Percentiles rank a stretch among this genome's conserved stretches.
Evolutionary conservation across 2,329 filamentous ascomycete genomes (phyloP).

Genomic region (Ceratocystiopsis brevicomis): DNA sequence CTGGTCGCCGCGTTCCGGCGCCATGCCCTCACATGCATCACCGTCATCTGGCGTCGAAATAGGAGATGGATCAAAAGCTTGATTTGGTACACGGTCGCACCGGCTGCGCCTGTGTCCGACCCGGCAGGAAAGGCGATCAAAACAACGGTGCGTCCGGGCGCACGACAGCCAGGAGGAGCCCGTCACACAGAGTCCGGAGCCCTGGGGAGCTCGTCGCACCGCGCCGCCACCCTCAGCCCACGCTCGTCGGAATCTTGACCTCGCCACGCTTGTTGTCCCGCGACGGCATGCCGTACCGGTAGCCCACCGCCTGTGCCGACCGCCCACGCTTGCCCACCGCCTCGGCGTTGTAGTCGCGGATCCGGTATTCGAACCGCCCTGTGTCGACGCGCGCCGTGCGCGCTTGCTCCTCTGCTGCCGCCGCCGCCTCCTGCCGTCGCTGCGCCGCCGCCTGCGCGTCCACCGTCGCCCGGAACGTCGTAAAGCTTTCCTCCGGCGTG

Average conservation of each 20-base stretch:
- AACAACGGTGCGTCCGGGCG: too few relatives aligned
- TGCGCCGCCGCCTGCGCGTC: slow-evolving; percentile 2
- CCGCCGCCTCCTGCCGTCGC: slow-evolving; percentile 13
- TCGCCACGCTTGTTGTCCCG: slow-evolving; percentile 44
- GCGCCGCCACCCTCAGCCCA: slow-evolving; percentile 15
- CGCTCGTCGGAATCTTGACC: slow-evolving; percentile 48
- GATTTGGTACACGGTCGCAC: too few relatives aligned
- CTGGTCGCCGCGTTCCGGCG: too few relatives aligned
- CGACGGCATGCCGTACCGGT: slow-evolving; percentile 43
- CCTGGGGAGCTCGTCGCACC: too few relatives aligned
- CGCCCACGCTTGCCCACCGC: slow-evolving; percentile 35
- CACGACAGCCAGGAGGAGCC: too few relatives aligned
- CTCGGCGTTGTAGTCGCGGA: slow-evolving; percentile 39
- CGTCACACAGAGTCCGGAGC: too few relatives aligned
- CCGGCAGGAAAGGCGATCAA: too few relatives aligned
- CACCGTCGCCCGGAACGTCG: slow-evolving; percentile 18
- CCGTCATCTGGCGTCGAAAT: too few relatives aligned
- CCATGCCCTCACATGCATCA: too few relatives aligned
- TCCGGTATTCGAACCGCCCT: slow-evolving; percentile 38
- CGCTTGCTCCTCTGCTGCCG: slow-evolving; percentile 19
- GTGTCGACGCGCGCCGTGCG: slow-evolving; percentile 26
- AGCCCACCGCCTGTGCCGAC: slow-evolving; percentile 32
- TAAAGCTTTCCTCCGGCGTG: slow-evolving; percentile 8
- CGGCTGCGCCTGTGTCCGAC: too few relatives aligned
- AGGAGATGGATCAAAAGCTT: too few relatives aligned